These are phyloP conservation scores for Fusarium phyllophilum DNA, from an alignment of 2,329 filamentous ascomycete genomes.

Conservation along the genomic window DNA sequence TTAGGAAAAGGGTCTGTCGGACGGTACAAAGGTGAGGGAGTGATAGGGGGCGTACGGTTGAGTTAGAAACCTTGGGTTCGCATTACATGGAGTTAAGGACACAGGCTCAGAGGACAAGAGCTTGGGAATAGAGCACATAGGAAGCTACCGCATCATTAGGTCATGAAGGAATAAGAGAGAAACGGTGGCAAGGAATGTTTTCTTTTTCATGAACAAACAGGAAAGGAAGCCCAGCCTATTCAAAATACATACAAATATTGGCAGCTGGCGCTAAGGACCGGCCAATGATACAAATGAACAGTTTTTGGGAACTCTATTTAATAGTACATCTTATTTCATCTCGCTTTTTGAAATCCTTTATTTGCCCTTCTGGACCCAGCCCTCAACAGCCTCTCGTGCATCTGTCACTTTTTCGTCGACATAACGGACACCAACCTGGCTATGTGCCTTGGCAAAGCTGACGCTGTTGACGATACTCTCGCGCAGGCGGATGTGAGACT, in stretches of 20 bases:
- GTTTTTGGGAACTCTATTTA: conserved; percentile 49
- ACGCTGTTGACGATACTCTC: conserved; percentile 75
- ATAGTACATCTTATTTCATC: conserved; percentile 52
- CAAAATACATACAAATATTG: conserved; percentile 35
- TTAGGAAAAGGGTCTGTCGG: not conserved
- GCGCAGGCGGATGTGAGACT: conserved; percentile 79
- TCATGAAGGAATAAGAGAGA: not conserved
- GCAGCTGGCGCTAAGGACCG: conserved; percentile 20
- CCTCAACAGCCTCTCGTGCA: conserved; percentile 81
- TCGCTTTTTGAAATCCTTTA: conserved; percentile 53
- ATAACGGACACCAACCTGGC: conserved; percentile 74
- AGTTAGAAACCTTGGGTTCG: conserved; percentile 16
- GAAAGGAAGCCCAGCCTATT: conserved; percentile 5
- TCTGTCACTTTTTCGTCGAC: conserved; percentile 84
- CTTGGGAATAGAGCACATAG: not conserved
- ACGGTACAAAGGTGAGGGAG: not conserved
- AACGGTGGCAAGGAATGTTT: conserved; percentile 2
- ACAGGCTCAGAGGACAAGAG: conserved; percentile 7
- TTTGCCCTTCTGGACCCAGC: conserved; percentile 91
- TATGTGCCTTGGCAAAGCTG: conserved; percentile 79
- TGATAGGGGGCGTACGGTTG: conserved; percentile 8
- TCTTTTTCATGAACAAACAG: not conserved
- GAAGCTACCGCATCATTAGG: not conserved
- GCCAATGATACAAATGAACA: conserved; percentile 48
- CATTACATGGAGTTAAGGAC: conserved; percentile 38